Evolutionary conservation across 2,329 filamentous ascomycete species (phyloP), one percentile per base, ranked within the genome.

Genomic region (Phialophora expanda): DNA sequence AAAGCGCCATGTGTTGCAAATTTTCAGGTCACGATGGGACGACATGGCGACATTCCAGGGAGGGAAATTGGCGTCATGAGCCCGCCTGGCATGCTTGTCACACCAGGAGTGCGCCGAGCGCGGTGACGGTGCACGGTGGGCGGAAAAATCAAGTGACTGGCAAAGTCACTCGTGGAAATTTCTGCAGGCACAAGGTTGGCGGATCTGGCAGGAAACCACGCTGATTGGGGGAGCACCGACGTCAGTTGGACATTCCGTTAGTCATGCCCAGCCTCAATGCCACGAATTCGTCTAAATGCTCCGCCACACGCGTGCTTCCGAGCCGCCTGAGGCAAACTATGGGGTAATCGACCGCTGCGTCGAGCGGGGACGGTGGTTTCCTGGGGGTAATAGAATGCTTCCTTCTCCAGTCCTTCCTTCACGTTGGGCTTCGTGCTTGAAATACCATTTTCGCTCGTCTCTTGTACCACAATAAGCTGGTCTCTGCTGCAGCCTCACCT

Each of bases 371-470:
- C 32, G 28, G 66, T 66, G 64, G 67, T 75, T 76, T 74, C 67
- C 66, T 73, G 73, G 73, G 74, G 74, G 74, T 75, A 76, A 76
- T 75, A 66, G 70, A 73, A 26, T 61, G 57, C 62, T 24, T 46
- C 51, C 26, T 48, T 32, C 34, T 61, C 55, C 56, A 55, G 56
- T 64, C 64, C 48, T 32, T 65, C 64, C 28, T 34, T 55, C 53
- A 55, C 53, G 53, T 55, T 55, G 24, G 53, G 53, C 28, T n/a
- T 34, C 28, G 20, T 26, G 28, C 28, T 32, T 34, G 11, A 55
- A 55, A 9, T 17, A n/a, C 53, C 53, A 30, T 55, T 22, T 22
- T 32, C 28, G 26, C 53, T 26, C 12, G 53, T 30, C 6, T 30
- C 48, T 51, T 14, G 48, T 1, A 26, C 48, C 48, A 51, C 48